A percentile compares a stretch with the other conserved stretches of the same genome.
Conservation (phyloP, 2,329 filamentous ascomycete genomes). For the Xylariaceae sp. region DNA sequence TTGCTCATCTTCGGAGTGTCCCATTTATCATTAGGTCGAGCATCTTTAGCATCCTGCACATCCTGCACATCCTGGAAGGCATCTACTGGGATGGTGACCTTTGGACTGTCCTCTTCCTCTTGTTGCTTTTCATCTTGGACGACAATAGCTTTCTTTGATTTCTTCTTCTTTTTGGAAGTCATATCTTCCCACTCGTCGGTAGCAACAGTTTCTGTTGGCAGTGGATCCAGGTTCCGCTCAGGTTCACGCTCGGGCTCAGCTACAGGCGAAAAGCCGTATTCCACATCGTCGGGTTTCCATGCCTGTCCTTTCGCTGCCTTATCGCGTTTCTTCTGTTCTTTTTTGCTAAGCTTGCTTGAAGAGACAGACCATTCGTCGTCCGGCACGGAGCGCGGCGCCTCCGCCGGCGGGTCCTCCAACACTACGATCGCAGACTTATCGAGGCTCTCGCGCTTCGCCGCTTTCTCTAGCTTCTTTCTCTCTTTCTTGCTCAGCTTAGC, state of each 20-base stretch:
- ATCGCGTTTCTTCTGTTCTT: conserved; percentile 39
- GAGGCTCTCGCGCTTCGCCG: conserved; percentile 21
- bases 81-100: conserved; percentile 8
- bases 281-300: conserved; percentile 19
- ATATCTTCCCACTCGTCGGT: conserved; percentile 21
- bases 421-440: conserved; percentile 20
- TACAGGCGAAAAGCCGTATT: conserved; percentile 3
- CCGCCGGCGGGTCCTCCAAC: conserved; percentile 10
- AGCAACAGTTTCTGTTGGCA: conserved; percentile 10
- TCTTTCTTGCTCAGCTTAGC: conserved; percentile 27
- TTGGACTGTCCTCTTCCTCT: conserved; percentile 12
- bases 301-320: conserved; percentile 31
- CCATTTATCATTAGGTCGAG: neutral
- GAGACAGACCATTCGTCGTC: conserved; percentile 26
- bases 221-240: conserved; percentile 12
- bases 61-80: conserved; percentile 8
- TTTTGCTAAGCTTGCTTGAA: conserved; percentile 28
- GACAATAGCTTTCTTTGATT: conserved; percentile 21
- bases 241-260: conserved; percentile 14
- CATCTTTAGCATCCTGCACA: neutral
- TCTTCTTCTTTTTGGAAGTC: conserved; percentile 20
- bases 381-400: conserved; percentile 16
- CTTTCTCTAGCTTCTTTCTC: conserved; percentile 36
- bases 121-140: conserved; percentile 17
- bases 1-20: neutral